Evolutionary conservation across 495 filamentous ascomycete species (phyloP).

Genomic region (Jackrogersella minutella): DNA sequence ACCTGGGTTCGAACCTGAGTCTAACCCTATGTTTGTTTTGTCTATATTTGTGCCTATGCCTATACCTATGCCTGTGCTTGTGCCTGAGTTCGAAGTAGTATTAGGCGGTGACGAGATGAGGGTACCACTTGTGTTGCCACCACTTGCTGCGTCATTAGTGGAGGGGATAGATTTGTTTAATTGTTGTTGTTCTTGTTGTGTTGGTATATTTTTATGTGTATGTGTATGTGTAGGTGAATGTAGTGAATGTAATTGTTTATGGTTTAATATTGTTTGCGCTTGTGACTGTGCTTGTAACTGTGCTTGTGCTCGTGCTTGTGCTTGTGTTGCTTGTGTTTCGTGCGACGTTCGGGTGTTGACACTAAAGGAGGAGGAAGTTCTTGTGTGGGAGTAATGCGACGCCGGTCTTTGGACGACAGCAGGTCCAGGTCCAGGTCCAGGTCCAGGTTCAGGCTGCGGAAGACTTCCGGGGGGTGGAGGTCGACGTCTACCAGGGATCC

Average conservation of each 20-base stretch:
- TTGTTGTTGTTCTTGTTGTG: not conserved
- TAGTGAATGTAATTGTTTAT: not conserved
- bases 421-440: no score
- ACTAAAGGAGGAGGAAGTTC: slow-evolving; percentile 38
- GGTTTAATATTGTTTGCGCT: not conserved
- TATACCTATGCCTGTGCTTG: not conserved
- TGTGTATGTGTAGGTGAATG: slow-evolving; percentile 3
- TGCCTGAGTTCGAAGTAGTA: slow-evolving; percentile 2
- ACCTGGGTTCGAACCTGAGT: slow-evolving; percentile 3
- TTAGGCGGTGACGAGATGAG: slow-evolving; percentile 38
- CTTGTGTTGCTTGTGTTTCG: slow-evolving; percentile 33
- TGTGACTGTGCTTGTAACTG: not conserved
- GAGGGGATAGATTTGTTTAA: not conserved
- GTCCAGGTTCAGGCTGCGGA: no score
- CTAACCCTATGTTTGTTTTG: not conserved
- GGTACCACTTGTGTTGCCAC: slow-evolving; percentile 18
- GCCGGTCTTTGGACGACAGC: slow-evolving; percentile 29
- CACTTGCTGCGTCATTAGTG: slow-evolving; percentile 20
- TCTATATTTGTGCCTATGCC: not conserved
- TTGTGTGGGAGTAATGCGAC: slow-evolving; percentile 34
- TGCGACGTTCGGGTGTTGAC: slow-evolving; percentile 35
- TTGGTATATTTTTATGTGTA: not conserved
- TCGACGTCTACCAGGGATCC: slow-evolving; percentile 43
- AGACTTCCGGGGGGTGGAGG: slow-evolving; percentile 39
- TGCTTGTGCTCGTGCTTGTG: not conserved